Conservation (phyloP, 2,329 filamentous ascomycete species). For the Trichophyton benhamiae region DNA sequence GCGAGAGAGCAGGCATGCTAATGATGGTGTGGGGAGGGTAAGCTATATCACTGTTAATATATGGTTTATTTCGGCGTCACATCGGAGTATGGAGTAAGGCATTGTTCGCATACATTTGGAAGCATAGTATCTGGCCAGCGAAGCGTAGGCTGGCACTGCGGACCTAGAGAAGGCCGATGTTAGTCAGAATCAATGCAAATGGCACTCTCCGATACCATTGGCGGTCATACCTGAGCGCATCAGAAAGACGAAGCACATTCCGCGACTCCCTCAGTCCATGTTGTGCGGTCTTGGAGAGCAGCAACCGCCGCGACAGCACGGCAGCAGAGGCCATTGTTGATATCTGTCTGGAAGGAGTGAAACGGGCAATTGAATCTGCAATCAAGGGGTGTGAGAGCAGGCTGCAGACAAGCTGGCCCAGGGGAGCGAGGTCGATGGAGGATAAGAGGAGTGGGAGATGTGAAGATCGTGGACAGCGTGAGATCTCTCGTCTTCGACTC, state of each 20-base stretch:
- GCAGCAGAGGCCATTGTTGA: slow-evolving; percentile 32
- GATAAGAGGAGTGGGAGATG: background rate
- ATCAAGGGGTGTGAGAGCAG: background rate
- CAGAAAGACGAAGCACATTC: slow-evolving; percentile 33
- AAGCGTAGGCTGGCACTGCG: slow-evolving; percentile 43
- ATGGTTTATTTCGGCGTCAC: slow-evolving; percentile 4
- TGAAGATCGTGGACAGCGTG: background rate
- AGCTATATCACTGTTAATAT: slow-evolving; percentile 42
- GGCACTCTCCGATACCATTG: background rate
- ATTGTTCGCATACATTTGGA: slow-evolving; percentile 47
- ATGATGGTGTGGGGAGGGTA: slow-evolving; percentile 91
- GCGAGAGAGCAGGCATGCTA: slow-evolving; percentile 95
- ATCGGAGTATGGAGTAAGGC: slow-evolving; percentile 11
- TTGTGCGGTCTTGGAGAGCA: slow-evolving; percentile 27
- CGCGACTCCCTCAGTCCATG: slow-evolving; percentile 36
- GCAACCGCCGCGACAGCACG: slow-evolving; percentile 35
- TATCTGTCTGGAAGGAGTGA: background rate
- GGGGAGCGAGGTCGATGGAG: background rate
- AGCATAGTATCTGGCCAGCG: slow-evolving; percentile 55
- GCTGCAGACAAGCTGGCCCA: background rate
- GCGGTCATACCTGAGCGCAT: slow-evolving; percentile 28
- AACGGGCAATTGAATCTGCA: background rate
- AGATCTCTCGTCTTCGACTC: background rate
- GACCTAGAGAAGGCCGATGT: slow-evolving; percentile 18
- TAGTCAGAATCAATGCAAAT: slow-evolving; percentile 5